phyloP scores from a whole-genome alignment of 163 green algal genomes.

The Scenedesmus sp. region DNA sequence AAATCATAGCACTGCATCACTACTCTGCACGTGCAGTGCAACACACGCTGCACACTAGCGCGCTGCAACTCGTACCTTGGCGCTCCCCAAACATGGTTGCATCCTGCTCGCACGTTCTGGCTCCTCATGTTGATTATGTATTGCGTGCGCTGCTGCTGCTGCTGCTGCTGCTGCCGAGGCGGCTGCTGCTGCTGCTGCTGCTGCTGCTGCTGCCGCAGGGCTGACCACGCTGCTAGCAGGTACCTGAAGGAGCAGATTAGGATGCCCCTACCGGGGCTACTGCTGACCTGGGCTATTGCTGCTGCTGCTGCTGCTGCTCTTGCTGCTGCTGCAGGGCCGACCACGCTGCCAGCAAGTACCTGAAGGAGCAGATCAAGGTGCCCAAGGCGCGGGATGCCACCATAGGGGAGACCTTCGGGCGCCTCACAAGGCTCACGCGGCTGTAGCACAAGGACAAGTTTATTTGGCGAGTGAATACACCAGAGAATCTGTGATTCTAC shows the following conservation, averaged over 20 bases:
- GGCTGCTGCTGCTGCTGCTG: background rate
- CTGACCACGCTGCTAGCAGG: background rate
- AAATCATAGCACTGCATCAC: background rate
- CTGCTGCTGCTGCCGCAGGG: background rate
- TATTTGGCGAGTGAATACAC: no score
- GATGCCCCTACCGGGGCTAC: background rate
- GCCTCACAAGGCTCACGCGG: background rate
- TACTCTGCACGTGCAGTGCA: background rate
- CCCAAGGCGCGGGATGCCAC: conserved; percentile 39
- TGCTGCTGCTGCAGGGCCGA: conserved; percentile 34
- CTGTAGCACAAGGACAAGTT: no score
- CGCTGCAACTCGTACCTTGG: no score
- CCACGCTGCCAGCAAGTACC: conserved; percentile 51
- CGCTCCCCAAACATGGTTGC: no score
- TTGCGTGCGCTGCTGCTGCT: background rate
- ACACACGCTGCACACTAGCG: background rate
- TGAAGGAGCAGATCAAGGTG: conserved; percentile 35
- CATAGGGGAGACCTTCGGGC: conserved; percentile 14
- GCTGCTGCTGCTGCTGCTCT: background rate
- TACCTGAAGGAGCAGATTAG: background rate
- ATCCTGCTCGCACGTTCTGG: background rate
- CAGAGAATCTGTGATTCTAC: no score
- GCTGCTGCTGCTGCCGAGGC: no score
- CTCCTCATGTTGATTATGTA: background rate
- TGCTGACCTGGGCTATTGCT: background rate